Percentiles rank a stretch among this genome's conserved stretches.
Conservation (phyloP, 106 monocot genomes). For the Xerophyta viscosa region DNA sequence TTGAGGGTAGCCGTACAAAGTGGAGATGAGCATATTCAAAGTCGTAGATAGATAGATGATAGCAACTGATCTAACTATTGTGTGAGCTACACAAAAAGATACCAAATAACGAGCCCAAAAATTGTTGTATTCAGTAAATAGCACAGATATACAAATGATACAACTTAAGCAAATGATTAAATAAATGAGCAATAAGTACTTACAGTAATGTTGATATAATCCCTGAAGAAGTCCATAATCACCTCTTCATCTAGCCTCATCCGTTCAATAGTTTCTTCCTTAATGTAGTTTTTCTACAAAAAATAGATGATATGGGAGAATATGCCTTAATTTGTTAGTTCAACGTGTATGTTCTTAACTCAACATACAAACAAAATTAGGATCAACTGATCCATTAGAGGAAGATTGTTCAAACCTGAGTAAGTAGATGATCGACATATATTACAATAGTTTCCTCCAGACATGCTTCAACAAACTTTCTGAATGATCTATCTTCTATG, state of each 20-base stretch:
- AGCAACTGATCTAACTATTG: no score
- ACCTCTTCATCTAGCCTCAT: constrained; percentile 99
- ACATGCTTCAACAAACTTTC: constrained; percentile 92
- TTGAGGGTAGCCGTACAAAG: no score
- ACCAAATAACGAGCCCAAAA: no score
- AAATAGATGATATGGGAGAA: constrained; percentile 6
- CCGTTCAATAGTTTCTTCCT: constrained; percentile 89
- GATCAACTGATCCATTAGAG: not conserved
- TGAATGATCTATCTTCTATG: constrained; percentile 95
- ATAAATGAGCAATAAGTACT: constrained; percentile 37
- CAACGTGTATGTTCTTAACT: no score
- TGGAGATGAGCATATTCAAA: no score
- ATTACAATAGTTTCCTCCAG: constrained; percentile 86
- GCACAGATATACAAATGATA: no score
- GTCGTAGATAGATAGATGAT: no score
- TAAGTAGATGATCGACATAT: constrained; percentile 92
- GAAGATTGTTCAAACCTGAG: constrained; percentile 39
- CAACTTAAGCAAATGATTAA: no score
- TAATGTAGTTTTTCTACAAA: constrained; percentile 70
- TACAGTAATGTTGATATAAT: constrained; percentile 71
- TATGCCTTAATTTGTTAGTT: no score
- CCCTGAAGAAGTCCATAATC: constrained; percentile 84
- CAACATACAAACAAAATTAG: no score
- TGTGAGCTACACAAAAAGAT: no score
- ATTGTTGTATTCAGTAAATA: no score